Evolutionary conservation across 2,329 filamentous ascomycete genomes (phyloP).

Genomic region (Alternaria gaisen): DNA sequence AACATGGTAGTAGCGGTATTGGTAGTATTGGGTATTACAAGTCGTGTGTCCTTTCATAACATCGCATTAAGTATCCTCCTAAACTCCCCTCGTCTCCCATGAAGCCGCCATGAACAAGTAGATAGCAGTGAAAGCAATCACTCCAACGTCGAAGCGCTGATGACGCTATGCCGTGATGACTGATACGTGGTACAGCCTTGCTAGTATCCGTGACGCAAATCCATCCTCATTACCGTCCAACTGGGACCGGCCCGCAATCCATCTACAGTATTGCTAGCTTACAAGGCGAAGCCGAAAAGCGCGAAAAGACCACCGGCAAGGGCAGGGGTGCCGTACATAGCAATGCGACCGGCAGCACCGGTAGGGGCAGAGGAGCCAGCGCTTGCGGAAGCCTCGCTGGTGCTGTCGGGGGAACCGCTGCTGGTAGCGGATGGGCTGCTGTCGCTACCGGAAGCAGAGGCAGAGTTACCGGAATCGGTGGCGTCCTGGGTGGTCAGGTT

Average conservation of each 20-base stretch:
- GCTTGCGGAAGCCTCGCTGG: conserved; percentile 37
- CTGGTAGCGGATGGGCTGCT: conserved; percentile 36
- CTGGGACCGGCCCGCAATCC: conserved; percentile 39
- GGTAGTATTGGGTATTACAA: conserved; percentile 45
- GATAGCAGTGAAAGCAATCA: conserved; percentile 30
- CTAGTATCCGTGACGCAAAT: conserved; percentile 25
- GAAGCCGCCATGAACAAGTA: conserved; percentile 28
- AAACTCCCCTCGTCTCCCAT: conserved; percentile 22
- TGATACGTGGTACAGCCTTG: conserved; percentile 22
- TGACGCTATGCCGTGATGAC: conserved; percentile 25
- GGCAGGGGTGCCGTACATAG: conserved; percentile 61
- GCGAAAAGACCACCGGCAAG: conserved; percentile 64
- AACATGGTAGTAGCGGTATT: conserved; percentile 27
- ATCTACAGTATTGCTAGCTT: conserved; percentile 37
- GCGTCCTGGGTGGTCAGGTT: conserved; percentile 50
- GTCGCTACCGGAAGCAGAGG: conserved; percentile 37
- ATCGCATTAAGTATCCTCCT: conserved; percentile 46
- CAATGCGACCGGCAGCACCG: conserved; percentile 55
- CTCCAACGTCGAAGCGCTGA: conserved; percentile 41
- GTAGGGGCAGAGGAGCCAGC: conserved; percentile 24
- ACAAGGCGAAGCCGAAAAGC: conserved; percentile 67
- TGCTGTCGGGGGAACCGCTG: conserved; percentile 38
- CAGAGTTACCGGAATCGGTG: conserved; percentile 15
- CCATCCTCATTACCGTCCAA: conserved; percentile 37
- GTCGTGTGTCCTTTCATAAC: conserved; percentile 45